Percentiles rank a stretch among this genome's conserved stretches.
These are phyloP conservation scores for Cymodocea nodosa DNA, from an alignment of 116 monocot genomes.

Conservation along the genomic window DNA sequence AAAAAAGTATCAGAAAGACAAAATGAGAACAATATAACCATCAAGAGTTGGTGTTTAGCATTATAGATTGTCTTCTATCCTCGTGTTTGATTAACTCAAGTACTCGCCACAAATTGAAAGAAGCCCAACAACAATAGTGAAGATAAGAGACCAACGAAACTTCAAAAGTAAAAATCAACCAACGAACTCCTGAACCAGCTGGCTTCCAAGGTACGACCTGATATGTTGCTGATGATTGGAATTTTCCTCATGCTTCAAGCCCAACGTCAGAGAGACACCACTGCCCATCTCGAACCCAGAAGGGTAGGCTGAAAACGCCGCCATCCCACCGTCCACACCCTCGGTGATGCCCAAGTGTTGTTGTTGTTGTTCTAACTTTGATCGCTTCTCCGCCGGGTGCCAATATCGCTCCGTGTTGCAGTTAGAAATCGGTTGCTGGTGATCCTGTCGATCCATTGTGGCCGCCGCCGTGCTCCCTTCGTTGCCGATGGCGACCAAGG, in stretches of 20 bases:
- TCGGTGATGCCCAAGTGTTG: background rate
- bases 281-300: constrained; percentile 8
- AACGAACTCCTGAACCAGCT: constrained; percentile 45
- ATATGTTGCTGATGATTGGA: constrained; percentile 23
- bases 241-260: constrained; percentile 10
- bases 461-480: background rate
- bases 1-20: too few relatives aligned
- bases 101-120: too few relatives aligned
- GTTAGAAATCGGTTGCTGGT: background rate
- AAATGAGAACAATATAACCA: too few relatives aligned
- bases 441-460: background rate
- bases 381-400: background rate
- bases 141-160: too few relatives aligned
- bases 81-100: too few relatives aligned
- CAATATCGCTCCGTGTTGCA: background rate
- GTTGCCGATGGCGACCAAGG: background rate
- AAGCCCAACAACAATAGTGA: too few relatives aligned
- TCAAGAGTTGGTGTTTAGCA: too few relatives aligned
- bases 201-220: constrained; percentile 31
- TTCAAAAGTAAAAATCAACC: background rate
- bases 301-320: background rate
- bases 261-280: constrained; percentile 17
- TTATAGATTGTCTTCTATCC: too few relatives aligned
- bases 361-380: constrained; percentile 3
- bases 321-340: background rate